phyloP scores from a whole-genome alignment of 2,329 filamentous ascomycete genomes.

The Penicillium brasilianum region DNA sequence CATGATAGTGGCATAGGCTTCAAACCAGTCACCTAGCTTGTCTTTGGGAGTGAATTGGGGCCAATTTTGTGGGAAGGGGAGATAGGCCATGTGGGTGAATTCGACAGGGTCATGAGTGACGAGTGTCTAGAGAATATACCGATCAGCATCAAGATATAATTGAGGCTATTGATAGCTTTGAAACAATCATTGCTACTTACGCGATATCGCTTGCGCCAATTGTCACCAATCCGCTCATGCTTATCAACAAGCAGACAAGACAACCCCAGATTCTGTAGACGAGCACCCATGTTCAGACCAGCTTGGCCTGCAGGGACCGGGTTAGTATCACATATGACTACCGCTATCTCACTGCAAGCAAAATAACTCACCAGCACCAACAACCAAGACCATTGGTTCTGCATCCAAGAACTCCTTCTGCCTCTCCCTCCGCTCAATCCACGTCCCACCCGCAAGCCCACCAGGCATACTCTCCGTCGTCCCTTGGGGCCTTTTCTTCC shows the following conservation, averaged over 20 bases:
- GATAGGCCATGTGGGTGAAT: conserved; percentile 45
- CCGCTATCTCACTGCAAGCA: not conserved
- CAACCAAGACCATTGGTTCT: conserved; percentile 48
- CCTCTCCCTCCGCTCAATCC: conserved; percentile 42
- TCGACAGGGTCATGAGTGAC: conserved; percentile 48
- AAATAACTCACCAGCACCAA: conserved; percentile 44
- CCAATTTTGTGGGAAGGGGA: conserved; percentile 50
- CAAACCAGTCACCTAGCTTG: conserved; percentile 56
- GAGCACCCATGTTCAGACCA: conserved; percentile 49
- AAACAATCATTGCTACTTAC: conserved; percentile 23
- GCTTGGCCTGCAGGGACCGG: conserved; percentile 43
- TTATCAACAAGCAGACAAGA: conserved; percentile 53
- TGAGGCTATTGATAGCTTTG: not conserved
- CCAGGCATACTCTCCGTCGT: conserved; percentile 43
- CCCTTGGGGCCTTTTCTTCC: conserved; percentile 39
- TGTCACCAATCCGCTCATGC: conserved; percentile 54
- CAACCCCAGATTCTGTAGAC: conserved; percentile 48
- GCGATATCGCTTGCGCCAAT: conserved; percentile 57
- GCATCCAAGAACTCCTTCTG: conserved; percentile 41
- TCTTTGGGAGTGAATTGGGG: conserved; percentile 53
- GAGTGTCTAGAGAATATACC: conserved; percentile 20
- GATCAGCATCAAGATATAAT: not conserved
- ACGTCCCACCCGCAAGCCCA: conserved; percentile 40
- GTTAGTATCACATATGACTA: not conserved
- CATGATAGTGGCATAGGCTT: conserved; percentile 56